These are phyloP conservation scores for Plasmopara muralis DNA, from an alignment of 352 stramenopile genomes.

Conservation along the genomic window DNA sequence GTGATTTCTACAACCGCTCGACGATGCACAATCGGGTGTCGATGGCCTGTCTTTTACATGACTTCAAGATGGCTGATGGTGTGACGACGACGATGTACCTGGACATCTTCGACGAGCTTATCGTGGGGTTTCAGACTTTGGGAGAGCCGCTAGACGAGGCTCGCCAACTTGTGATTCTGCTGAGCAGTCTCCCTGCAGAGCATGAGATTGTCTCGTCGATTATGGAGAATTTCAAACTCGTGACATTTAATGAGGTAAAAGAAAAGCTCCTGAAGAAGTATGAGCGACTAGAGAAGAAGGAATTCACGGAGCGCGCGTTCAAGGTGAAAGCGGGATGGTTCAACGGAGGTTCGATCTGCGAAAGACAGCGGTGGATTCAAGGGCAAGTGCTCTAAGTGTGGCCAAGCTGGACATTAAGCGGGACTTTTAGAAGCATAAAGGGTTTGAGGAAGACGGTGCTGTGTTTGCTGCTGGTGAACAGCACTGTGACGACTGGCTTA, in stretches of 20 bases:
- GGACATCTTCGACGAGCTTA: background rate
- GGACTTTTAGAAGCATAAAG: background rate
- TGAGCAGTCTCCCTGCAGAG: background rate
- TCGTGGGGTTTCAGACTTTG: background rate
- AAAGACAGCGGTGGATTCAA: background rate
- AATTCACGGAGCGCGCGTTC: background rate
- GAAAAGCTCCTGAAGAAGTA: slow-evolving; percentile 1
- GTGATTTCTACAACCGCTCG: slow-evolving; percentile 1
- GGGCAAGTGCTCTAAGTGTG: background rate
- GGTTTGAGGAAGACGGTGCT: background rate
- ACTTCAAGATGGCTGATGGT: background rate
- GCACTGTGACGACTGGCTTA: background rate
- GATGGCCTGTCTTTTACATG: background rate
- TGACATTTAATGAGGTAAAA: background rate
- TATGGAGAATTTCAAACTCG: background rate
- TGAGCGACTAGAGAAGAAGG: background rate
- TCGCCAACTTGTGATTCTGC: background rate
- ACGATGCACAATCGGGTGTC: slow-evolving; percentile 3
- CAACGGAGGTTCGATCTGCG: background rate
- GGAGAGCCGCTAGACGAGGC: background rate
- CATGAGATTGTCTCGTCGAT: slow-evolving; percentile 1
- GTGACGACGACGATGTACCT: background rate
- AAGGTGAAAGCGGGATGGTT: background rate
- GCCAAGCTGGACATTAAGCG: background rate
- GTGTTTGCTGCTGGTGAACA: background rate